Evolutionary conservation across 768 basidiomycete species (phyloP).

Genomic region (Hysterangium stoloniferum): DNA sequence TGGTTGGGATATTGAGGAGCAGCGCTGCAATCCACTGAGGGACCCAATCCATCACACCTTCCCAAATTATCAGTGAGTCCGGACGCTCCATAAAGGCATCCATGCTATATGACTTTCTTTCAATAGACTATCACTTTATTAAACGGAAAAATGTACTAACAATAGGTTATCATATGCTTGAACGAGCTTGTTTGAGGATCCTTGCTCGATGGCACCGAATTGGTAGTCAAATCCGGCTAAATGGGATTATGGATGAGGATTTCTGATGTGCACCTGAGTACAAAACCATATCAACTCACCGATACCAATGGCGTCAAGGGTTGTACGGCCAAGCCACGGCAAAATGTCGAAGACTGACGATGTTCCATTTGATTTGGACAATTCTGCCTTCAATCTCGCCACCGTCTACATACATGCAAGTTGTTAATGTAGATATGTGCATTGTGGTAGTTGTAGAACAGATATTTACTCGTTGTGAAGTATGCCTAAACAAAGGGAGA

Average conservation of each 20-base stretch:
- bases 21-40: constrained; percentile 20
- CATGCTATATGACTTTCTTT: background rate
- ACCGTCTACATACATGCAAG: too few species aligned
- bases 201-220: constrained; percentile 17
- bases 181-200: background rate
- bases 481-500: constrained; percentile 20
- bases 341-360: constrained; percentile 17
- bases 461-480: constrained; percentile 14
- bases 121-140: background rate
- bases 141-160: background rate
- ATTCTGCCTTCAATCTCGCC: constrained; percentile 19
- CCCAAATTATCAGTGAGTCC: constrained; percentile 17
- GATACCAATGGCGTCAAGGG: constrained; percentile 26
- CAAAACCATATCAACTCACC: too few species aligned
- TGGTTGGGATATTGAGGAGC: constrained; percentile 24
- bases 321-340: constrained; percentile 18
- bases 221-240: constrained; percentile 20
- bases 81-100: background rate
- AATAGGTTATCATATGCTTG: background rate
- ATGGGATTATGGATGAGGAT: background rate
- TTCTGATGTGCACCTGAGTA: too few species aligned
- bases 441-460: background rate
- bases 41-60: constrained; percentile 22
- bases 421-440: background rate
- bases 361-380: constrained; percentile 10